Base-by-base conservation (phyloP, 2,329 filamentous ascomycete genomes). In the Trichocomaceae sp. region DNA sequence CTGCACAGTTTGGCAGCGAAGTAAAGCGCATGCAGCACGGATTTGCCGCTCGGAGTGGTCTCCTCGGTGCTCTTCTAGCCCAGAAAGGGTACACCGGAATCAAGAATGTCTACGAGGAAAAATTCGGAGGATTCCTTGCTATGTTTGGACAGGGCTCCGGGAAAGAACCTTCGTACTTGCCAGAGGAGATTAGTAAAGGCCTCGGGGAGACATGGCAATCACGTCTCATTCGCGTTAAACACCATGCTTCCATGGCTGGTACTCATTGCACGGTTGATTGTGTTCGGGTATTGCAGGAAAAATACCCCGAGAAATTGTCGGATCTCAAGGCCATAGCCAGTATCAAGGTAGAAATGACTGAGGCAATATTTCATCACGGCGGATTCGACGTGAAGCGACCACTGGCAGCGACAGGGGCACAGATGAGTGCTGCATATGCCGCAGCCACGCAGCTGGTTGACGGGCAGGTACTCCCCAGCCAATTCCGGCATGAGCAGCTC, bases 11-110 rank as follows among this genome's bases (percentile, higher is more conserved):
- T 54, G 75, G 71, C 45, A 68, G 69, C n/a, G 68, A 71, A 55
- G 67, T 71, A 0, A 78, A 77, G 60, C 69, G 73, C 2, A 73
- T 77, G 69, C 74, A 77, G 58, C 75, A 77, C 56, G 74, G 68
- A 5, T 77, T 77, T 57, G 73, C 74, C 0, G 68, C 74, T 5
- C 67, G 74, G 6, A 76, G 72, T 54, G 74, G 74, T 1, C 64
- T 77, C 0, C 66, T 77, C 15, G 71, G 62, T 0, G 67, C 72
- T 0, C 52, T 77, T 2, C 57, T 77, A 29, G 71, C 72, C 1
- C 60, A 63, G 23, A 61, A 62, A 0, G 70, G 68, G 2, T 78
- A 77, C 56, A 60, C 64, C 1, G 75, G 74, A 0, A 77, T 77
- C 58, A 69, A 73, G 50, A 66, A 68, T 42, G 70, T 74, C 0